These are phyloP conservation scores for Candida tetrigidarum DNA, from an alignment of 1,139 yeast species.

Conservation along the genomic window DNA sequence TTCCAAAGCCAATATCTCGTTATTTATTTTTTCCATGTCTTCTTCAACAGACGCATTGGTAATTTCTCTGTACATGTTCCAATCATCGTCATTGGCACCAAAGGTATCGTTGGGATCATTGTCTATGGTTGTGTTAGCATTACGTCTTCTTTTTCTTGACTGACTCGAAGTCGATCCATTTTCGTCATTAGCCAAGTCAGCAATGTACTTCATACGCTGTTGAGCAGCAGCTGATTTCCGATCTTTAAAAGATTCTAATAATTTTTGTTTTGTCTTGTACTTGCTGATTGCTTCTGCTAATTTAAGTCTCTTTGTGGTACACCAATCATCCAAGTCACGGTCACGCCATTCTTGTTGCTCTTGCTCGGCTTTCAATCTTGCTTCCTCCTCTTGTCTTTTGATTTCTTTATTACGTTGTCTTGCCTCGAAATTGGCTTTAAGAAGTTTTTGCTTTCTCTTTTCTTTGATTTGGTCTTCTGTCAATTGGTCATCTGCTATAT, in stretches of 20 bases:
- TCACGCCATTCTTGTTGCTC: conserved; percentile 82
- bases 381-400: conserved; percentile 58
- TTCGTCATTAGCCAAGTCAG: conserved; percentile 83
- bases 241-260: conserved; percentile 81
- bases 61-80: conserved; percentile 90
- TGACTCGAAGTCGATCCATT: conserved; percentile 42
- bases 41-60: conserved; percentile 74
- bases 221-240: conserved; percentile 93
- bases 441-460: conserved; percentile 79
- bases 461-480: conserved; percentile 82
- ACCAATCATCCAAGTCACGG: conserved; percentile 79
- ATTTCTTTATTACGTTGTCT: conserved; percentile 82
- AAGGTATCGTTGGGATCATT: conserved; percentile 94
- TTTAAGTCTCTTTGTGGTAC: conserved; percentile 65
- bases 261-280: conserved; percentile 68
- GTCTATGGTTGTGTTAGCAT: conserved; percentile 67
- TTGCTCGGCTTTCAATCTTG: conserved; percentile 53
- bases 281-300: conserved; percentile 59
- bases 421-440: conserved; percentile 90
- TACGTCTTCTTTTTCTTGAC: conserved; percentile 55
- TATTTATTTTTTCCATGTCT: conserved; percentile 72
- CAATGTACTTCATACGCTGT: conserved; percentile 88
- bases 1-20: conserved; percentile 65
- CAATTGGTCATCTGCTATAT: conserved; percentile 81
- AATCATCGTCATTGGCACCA: conserved; percentile 96